Base-by-base conservation (phyloP, 2,329 filamentous ascomycete species). In the Fusarium pseudonygamai region DNA sequence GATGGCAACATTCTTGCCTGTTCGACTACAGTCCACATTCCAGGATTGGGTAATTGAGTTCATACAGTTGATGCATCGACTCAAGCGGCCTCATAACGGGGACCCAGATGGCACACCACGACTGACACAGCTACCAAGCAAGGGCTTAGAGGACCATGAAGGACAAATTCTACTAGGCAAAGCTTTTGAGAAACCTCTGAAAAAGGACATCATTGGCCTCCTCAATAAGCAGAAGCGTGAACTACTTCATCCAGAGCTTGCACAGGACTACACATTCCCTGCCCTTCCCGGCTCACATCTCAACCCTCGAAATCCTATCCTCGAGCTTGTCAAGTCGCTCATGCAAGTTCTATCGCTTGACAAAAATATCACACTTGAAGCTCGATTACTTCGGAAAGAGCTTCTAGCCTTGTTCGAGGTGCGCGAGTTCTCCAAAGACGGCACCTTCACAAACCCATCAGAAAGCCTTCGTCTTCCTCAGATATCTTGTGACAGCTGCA, bases 31-130 rank as follows among this genome's bases (percentile, higher is more conserved):
- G 78, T 88, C 92, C 2, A 89, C 92, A 15, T 99, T 99, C 85
- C 90, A 95, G 71, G 92, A 97, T 76, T 98, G 95, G 94, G 90
- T 98, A 7, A 90, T 97, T 20, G 94, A 97, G 80, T 99, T 98
- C 82, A 93, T 99, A 74, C 91, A 97, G 74, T 87, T 98, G 61
- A 98, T 99, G 95, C 95, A 98, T 78, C 84, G 86, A 18, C 87
- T 95, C 70, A 99, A 98, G 82, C 90, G 91, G 11, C 92, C 93
- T 1, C 82, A 83, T 3, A 85, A 85, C 32, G 85, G 85, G 24
- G 85, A 87, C 59, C 83, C 84, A 6, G 84, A 85, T 67, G 84
- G 84, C 20, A 91, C 86, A 34, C 88, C 85, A 50, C 88, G 86
- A 26, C 84, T 87, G 64, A 93, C 86, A 6, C 91, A 88, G 77